These are phyloP conservation scores for Pterocarpus macrocarpus DNA, from an alignment of 306 rosid genomes.

Conservation along the genomic window DNA sequence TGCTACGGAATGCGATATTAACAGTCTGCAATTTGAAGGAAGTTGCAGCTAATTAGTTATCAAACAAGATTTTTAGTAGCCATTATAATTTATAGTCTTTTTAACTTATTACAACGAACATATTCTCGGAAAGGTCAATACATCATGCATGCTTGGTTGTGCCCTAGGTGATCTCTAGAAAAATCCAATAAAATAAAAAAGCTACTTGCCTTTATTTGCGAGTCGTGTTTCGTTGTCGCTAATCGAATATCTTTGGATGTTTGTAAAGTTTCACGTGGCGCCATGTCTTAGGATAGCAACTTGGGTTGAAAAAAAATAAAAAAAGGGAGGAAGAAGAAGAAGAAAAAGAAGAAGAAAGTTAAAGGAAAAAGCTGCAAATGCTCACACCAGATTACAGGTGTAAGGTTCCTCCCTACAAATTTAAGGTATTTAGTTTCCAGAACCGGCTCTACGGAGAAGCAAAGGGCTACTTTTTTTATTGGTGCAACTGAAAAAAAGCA, in stretches of 20 bases:
- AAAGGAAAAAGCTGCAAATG: neutral
- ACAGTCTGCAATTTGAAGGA: too few species aligned
- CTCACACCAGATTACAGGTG: neutral
- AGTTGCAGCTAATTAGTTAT: too few species aligned
- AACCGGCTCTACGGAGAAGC: neutral
- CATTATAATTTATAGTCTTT: too few species aligned
- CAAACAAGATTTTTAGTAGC: too few species aligned
- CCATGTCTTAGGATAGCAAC: neutral
- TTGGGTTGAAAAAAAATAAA: neutral
- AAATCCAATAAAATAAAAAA: conserved; percentile 8
- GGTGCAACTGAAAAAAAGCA: too few species aligned
- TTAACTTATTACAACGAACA: neutral
- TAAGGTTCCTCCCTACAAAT: conserved; percentile 1
- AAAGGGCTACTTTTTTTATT: neutral
- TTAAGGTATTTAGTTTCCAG: neutral
- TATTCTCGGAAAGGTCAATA: neutral
- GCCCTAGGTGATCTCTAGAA: neutral
- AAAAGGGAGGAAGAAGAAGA: too few species aligned
- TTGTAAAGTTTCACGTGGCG: neutral
- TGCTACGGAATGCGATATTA: too few species aligned
- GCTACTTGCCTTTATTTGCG: neutral
- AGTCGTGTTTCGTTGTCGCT: conserved; percentile 13
- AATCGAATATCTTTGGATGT: neutral
- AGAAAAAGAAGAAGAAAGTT: neutral
- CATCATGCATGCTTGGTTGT: neutral